Evolutionary conservation across 2,329 filamentous ascomycete genomes (phyloP).

Genomic region (Cladosporium cucumerinum): DNA sequence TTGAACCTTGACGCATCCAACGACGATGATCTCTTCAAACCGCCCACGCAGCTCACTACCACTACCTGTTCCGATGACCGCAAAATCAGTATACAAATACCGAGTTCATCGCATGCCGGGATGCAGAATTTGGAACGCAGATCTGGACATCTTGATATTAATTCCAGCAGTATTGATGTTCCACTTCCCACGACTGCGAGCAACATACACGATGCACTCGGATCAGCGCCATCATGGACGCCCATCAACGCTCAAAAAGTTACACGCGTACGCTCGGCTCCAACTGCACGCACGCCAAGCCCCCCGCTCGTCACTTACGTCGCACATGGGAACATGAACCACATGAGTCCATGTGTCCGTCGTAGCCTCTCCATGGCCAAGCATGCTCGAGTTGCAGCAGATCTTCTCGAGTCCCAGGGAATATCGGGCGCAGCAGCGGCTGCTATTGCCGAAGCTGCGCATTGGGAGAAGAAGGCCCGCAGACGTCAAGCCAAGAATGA

Average conservation of each 20-base stretch:
- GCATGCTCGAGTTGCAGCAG: neutral
- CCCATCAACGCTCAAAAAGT: neutral
- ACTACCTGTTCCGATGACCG: no score
- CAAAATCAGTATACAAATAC: neutral
- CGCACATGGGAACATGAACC: neutral
- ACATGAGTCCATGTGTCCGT: neutral
- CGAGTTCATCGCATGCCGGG: neutral
- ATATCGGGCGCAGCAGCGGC: neutral
- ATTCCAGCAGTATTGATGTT: neutral
- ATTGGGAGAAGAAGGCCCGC: constrained; percentile 1
- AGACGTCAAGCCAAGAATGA: neutral
- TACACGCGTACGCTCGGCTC: neutral
- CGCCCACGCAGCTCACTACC: neutral
- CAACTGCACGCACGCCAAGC: neutral
- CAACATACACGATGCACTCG: neutral
- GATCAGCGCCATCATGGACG: neutral
- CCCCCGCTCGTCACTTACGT: neutral
- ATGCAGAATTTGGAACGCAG: neutral
- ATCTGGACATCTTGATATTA: no score
- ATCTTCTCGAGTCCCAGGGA: neutral
- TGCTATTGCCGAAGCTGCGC: neutral
- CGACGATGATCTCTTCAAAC: neutral
- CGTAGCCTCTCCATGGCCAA: neutral
- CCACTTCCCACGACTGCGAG: neutral
- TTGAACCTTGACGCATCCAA: neutral